A percentile compares a stretch with the other conserved stretches of the same genome.
Conservation (phyloP, 768 basidiomycete species). For the Kwoniella bestiolae region DNA sequence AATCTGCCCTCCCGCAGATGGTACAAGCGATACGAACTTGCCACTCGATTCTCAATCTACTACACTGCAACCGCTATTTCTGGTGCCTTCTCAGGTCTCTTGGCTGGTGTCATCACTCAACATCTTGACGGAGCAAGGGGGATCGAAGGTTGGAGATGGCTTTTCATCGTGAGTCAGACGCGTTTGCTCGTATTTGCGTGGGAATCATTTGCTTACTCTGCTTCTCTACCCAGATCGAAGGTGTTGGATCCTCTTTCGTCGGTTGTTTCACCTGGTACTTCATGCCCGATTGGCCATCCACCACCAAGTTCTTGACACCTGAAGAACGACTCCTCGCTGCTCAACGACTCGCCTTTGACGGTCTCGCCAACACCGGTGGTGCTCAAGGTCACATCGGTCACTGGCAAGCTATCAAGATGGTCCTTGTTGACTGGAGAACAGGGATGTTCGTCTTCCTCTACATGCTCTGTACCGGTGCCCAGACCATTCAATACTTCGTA, state of each 20-base stretch:
- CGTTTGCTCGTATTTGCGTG: neutral
- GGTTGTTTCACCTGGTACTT: conserved; percentile 50
- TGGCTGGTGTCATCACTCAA: conserved; percentile 57
- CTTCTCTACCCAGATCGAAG: conserved; percentile 32
- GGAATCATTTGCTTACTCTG: conserved; percentile 19
- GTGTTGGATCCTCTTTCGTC: conserved; percentile 42
- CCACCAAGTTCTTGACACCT: conserved; percentile 54
- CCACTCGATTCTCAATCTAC: conserved; percentile 55
- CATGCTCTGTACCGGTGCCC: conserved; percentile 57
- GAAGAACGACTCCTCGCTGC: conserved; percentile 57
- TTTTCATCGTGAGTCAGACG: conserved; percentile 21
- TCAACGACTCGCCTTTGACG: conserved; percentile 52
- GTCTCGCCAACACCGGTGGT: conserved; percentile 50
- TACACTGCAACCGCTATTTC: conserved; percentile 56
- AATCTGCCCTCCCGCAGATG: conserved; percentile 9
- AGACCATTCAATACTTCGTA: conserved; percentile 55
- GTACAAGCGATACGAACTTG: conserved; percentile 52
- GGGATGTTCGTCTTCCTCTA: conserved; percentile 45
- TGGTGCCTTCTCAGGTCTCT: conserved; percentile 57
- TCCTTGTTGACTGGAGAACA: conserved; percentile 38
- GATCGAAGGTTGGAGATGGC: conserved; percentile 53
- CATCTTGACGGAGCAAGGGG: conserved; percentile 50
- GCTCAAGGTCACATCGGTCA: conserved; percentile 41
- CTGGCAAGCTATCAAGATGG: conserved; percentile 45
- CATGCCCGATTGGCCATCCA: conserved; percentile 57